phyloP scores from a whole-genome alignment of 768 basidiomycete species.

The Cystofilobasidium capitatum region DNA sequence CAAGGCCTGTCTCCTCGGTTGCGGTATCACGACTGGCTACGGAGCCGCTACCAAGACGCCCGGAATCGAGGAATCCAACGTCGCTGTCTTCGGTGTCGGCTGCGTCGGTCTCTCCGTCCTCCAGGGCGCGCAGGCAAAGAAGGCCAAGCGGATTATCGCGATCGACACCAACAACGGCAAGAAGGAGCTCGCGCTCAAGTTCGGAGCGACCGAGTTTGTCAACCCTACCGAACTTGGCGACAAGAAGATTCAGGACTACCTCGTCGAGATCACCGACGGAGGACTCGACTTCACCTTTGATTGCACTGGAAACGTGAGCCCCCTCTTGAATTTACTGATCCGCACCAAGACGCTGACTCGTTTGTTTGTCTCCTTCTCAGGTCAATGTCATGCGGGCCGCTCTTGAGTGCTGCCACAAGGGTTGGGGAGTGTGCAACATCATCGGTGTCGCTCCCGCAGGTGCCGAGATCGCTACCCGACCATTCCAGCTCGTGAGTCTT shows the following conservation, averaged over 20 bases:
- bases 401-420: conserved; percentile 97
- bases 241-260: conserved; percentile 64
- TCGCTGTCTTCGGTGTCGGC: conserved; percentile 89
- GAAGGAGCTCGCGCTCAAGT: conserved; percentile 71
- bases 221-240: conserved; percentile 66
- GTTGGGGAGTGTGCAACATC: conserved; percentile 92
- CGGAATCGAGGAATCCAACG: conserved; percentile 66
- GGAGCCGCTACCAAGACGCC: conserved; percentile 87
- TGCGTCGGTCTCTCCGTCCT: conserved; percentile 92
- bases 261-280: conserved; percentile 88
- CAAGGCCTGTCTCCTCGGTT: conserved; percentile 72
- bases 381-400: conserved; percentile 89
- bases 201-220: conserved; percentile 59
- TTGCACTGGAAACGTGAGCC: conserved; percentile 73
- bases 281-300: conserved; percentile 97
- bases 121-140: conserved; percentile 64
- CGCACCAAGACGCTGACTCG: neutral
- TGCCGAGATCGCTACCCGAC: conserved; percentile 82
- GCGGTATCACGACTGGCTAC: conserved; percentile 98
- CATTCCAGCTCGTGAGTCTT: conserved; percentile 61
- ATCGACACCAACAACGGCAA: conserved; percentile 81
- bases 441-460: conserved; percentile 90
- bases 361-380: conserved; percentile 39
- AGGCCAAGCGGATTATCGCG: conserved; percentile 81
- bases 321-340: conserved; percentile 24